Percentiles rank a stretch among this genome's conserved stretches.
These are phyloP conservation scores for Waitea zeae DNA, from an alignment of 1,284 basidiomycete genomes.

Conservation along the genomic window DNA sequence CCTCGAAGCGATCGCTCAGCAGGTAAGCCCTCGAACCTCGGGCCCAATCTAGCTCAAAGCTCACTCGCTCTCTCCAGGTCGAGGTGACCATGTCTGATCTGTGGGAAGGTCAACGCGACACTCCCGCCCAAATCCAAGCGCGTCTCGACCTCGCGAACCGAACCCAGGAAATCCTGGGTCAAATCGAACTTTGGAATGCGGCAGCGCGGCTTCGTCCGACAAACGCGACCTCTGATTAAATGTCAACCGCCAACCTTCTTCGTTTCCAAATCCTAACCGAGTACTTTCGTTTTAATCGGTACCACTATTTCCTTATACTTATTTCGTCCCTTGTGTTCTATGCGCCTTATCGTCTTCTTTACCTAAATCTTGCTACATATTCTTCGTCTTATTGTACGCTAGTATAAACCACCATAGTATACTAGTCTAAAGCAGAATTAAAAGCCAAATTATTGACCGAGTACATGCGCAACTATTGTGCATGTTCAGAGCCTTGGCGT, in stretches of 20 bases:
- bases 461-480: no score
- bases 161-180: conserved; percentile 20
- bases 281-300: background rate
- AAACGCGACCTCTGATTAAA: background rate
- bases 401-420: no score
- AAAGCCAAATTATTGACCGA: no score
- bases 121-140: conserved; percentile 22
- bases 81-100: conserved; percentile 41
- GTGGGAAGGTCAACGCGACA: conserved; percentile 35
- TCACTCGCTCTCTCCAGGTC: conserved; percentile 16
- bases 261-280: background rate
- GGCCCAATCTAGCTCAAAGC: background rate
- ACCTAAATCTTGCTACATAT: no score
- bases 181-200: conserved; percentile 23
- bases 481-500: no score
- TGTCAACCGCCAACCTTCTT: background rate
- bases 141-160: conserved; percentile 22
- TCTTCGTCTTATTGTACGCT: no score
- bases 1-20: conserved; percentile 31
- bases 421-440: no score
- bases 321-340: no score
- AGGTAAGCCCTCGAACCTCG: conserved; percentile 18
- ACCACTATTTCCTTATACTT: background rate
- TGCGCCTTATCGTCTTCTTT: no score
- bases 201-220: conserved; percentile 15